Conservation (phyloP, 805 yeast species). For the Priceomyces melissophilus region DNA sequence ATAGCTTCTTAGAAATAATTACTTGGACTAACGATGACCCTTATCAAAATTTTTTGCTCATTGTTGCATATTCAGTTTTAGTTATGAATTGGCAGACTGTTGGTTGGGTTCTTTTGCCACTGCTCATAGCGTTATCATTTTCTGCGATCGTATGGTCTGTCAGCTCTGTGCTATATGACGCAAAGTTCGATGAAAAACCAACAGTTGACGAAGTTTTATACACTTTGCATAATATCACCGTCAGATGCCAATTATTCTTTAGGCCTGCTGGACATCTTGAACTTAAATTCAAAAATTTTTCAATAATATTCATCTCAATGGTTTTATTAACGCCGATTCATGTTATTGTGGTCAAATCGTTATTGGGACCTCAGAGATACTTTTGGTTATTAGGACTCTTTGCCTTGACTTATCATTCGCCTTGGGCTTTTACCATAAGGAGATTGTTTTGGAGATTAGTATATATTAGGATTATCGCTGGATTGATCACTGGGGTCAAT, state of each 20-base stretch:
- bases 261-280: constrained; percentile 35
- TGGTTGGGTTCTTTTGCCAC: constrained; percentile 36
- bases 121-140: constrained; percentile 31
- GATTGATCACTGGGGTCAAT: constrained; percentile 41
- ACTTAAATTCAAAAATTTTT: constrained; percentile 22
- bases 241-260: constrained; percentile 39
- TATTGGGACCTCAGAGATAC: constrained; percentile 31
- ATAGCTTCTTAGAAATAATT: constrained; percentile 40
- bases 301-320: constrained; percentile 28
- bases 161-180: constrained; percentile 39
- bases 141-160: constrained; percentile 45
- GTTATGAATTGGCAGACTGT: constrained; percentile 44
- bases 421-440: constrained; percentile 45
- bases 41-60: constrained; percentile 42
- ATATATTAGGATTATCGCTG: constrained; percentile 34
- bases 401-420: constrained; percentile 43
- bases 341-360: constrained; percentile 26
- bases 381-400: constrained; percentile 37
- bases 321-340: constrained; percentile 44
- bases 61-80: constrained; percentile 35
- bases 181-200: constrained; percentile 43
- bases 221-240: constrained; percentile 43
- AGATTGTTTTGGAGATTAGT: constrained; percentile 50
- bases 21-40: constrained; percentile 58
- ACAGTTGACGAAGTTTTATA: constrained; percentile 52